Evolutionary conservation across 78 protist genomes (phyloP).

Genomic region (Andalucia godoyi): DNA sequence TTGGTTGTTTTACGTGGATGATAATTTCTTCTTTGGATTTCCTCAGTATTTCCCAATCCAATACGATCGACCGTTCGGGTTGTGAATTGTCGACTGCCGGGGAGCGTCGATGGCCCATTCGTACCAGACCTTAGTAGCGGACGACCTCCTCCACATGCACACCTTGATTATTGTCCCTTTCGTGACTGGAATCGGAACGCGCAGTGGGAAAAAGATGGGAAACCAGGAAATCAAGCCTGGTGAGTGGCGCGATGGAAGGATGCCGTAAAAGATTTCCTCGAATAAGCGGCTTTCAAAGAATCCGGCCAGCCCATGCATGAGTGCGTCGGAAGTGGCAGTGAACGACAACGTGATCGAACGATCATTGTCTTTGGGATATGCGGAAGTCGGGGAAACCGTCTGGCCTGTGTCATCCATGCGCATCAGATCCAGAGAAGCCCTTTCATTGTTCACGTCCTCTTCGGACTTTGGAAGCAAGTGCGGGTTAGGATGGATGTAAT

Average conservation of each 20-base stretch:
- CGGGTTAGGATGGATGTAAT: constrained; percentile 69
- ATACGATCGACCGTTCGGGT: constrained; percentile 65
- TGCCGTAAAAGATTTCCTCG: constrained; percentile 48
- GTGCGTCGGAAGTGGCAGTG: constrained; percentile 10
- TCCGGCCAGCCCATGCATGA: constrained; percentile 88
- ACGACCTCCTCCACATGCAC: constrained; percentile 39
- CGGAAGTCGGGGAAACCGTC: constrained; percentile 23
- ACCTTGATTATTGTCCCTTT: constrained; percentile 6
- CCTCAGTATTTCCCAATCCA: constrained; percentile 70
- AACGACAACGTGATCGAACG: too few relatives aligned
- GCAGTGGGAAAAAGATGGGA: constrained; percentile 86
- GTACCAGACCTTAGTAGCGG: constrained; percentile 72
- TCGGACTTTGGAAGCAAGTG: not conserved
- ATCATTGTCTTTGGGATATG: not conserved
- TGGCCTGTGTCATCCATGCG: not conserved
- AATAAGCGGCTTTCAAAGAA: constrained; percentile 84
- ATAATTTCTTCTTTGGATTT: too few relatives aligned
- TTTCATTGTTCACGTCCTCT: not conserved
- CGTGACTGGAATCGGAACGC: not conserved
- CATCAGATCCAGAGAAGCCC: not conserved
- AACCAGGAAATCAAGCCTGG: constrained; percentile 93
- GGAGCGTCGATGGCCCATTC: constrained; percentile 81
- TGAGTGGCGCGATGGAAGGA: constrained; percentile 64
- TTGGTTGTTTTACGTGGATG: too few relatives aligned
- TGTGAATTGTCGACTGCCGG: constrained; percentile 51